Conservation (phyloP, 2,329 filamentous ascomycete genomes). For the Bipolaris bicolor region DNA sequence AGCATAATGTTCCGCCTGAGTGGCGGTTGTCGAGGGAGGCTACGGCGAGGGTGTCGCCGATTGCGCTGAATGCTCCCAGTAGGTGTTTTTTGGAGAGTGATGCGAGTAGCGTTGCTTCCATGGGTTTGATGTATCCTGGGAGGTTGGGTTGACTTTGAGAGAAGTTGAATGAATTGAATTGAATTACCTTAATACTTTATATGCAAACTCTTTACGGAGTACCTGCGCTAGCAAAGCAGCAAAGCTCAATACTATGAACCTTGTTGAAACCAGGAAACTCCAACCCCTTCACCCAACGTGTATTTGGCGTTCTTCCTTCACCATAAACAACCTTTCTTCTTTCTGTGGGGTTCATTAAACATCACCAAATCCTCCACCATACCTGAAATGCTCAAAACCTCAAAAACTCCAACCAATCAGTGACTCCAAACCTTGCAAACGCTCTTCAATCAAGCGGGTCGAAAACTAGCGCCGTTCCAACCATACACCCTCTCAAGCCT, state of each 20-base stretch:
- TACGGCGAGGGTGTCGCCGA: background rate
- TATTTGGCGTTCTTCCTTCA: background rate
- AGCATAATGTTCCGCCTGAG: conserved; percentile 12
- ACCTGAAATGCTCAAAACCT: background rate
- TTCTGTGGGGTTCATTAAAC: background rate
- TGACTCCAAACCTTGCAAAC: background rate
- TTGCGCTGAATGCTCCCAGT: background rate
- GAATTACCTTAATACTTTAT: background rate
- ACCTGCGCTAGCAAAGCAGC: background rate
- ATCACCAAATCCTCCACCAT: background rate
- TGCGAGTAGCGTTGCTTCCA: background rate
- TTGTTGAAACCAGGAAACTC: too few species aligned
- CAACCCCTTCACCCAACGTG: too few species aligned
- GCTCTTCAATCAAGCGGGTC: background rate
- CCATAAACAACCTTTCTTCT: background rate
- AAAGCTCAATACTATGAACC: too few species aligned
- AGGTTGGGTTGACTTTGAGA: background rate
- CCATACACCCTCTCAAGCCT: conserved; percentile 46
- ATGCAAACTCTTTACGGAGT: background rate
- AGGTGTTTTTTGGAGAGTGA: background rate
- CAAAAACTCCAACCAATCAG: background rate
- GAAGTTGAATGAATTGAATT: background rate
- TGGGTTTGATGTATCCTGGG: conserved; percentile 2
- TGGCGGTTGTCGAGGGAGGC: conserved; percentile 11
- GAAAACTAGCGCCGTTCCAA: background rate